Percentiles rank a stretch among this genome's conserved stretches.
phyloP scores from a whole-genome alignment of 768 basidiomycete species.

The Nidula microcarpa region DNA sequence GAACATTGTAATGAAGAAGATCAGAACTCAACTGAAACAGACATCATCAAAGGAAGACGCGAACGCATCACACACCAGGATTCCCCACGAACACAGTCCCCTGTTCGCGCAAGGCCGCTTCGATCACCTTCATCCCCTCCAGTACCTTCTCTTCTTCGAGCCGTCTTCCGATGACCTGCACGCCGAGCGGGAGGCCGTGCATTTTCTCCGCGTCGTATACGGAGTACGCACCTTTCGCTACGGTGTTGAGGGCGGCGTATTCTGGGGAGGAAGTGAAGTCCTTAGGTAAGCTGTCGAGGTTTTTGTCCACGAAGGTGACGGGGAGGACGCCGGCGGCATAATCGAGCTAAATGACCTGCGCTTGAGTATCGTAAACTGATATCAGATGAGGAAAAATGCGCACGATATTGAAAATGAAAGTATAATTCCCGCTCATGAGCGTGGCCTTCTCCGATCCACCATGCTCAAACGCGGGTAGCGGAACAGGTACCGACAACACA shows the following conservation, averaged over 20 bases:
- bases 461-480: conserved; percentile 58
- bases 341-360: conserved; percentile 35
- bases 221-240: conserved; percentile 36
- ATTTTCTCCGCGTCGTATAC: conserved; percentile 60
- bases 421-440: conserved; percentile 58
- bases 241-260: conserved; percentile 26
- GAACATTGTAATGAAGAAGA: too few species aligned
- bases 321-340: conserved; percentile 59
- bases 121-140: conserved; percentile 61
- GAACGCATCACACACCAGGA: too few species aligned
- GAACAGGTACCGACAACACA: conserved; percentile 57
- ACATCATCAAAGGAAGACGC: too few species aligned
- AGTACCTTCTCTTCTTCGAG: conserved; percentile 75
- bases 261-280: conserved; percentile 26
- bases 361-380: background rate
- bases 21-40: too few species aligned
- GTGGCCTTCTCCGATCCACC: conserved; percentile 48
- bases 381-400: conserved; percentile 18
- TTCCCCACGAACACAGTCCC: conserved; percentile 16
- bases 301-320: conserved; percentile 46
- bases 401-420: conserved; percentile 67
- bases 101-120: conserved; percentile 28
- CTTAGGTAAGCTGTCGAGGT: conserved; percentile 26
- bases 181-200: conserved; percentile 66
- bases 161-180: conserved; percentile 59